Evolutionary conservation across 805 yeast species (phyloP).

Genomic region (Saccharomycopsis microspora): DNA sequence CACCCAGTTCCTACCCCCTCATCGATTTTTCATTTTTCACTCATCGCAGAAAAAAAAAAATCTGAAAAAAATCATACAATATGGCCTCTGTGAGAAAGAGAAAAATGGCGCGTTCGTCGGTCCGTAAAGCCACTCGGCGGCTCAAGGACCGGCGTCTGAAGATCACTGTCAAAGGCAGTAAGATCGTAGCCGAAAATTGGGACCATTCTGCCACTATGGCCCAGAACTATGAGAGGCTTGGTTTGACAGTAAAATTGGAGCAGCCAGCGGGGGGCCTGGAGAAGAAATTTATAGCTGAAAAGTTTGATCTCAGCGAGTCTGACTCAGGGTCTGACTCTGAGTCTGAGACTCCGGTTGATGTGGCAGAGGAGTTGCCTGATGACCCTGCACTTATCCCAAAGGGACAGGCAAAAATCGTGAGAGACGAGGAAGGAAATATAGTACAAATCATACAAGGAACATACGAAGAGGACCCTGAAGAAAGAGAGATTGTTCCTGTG

Average conservation of each 20-base stretch:
- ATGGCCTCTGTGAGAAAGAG: constrained; percentile 77
- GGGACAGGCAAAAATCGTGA: constrained; percentile 68
- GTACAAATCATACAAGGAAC: constrained; percentile 46
- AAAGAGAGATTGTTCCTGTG: constrained; percentile 18
- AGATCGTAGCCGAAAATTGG: constrained; percentile 86
- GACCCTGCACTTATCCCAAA: constrained; percentile 47
- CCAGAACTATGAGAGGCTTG: constrained; percentile 80
- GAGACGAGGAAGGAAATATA: constrained; percentile 62
- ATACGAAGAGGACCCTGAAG: constrained; percentile 28
- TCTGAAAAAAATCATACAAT: not conserved
- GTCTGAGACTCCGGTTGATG: constrained; percentile 17
- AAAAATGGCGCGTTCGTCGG: constrained; percentile 67
- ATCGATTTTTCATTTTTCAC: not conserved
- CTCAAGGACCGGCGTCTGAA: constrained; percentile 60
- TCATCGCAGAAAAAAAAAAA: constrained; percentile 1
- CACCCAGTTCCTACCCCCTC: not conserved
- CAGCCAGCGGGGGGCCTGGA: constrained; percentile 76
- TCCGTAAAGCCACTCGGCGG: constrained; percentile 58
- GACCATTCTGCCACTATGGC: constrained; percentile 67
- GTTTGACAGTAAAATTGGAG: constrained; percentile 59
- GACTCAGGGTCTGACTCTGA: constrained; percentile 19
- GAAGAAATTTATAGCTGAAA: constrained; percentile 28
- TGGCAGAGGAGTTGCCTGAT: constrained; percentile 16
- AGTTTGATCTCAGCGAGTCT: constrained; percentile 17
- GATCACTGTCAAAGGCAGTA: constrained; percentile 56